Base-by-base conservation (phyloP, 2,329 filamentous ascomycete genomes). In the Tolypocladium cylindrosporum region DNA sequence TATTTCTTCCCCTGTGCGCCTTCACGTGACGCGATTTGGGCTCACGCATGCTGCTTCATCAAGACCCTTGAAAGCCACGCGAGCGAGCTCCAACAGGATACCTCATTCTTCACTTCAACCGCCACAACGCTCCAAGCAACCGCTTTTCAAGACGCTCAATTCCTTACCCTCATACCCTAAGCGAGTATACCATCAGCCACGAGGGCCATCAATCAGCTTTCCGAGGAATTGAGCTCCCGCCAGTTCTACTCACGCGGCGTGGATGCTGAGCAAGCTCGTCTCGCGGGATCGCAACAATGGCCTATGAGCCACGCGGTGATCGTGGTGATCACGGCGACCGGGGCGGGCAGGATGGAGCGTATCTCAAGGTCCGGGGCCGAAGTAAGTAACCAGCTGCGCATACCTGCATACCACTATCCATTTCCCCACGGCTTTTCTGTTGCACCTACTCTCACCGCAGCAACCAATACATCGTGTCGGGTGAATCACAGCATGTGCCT, bases 281-380 rank as follows among this genome's bases (percentile, higher is more conserved):
- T 53, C 24, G n/a, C n/a, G 24, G n/a, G 13, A 42, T 43, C 58
- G 54, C 56, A 52, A 43, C 63, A 58, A 82, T 82, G 79, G 76
- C 79, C 66, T 81, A 80, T 68, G 79, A 81, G 74, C 75, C 77
- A 69, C 76, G 79, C 62, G 76, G 78, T 66, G 79, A 80, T 64
- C 73, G 77, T 64, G 75, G 45, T 19, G 79, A 80, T 63, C 73
- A 77, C 64, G 75, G 73, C 59, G 75, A 74, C 52, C 64, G 71
- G 51, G 69, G 71, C 21, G 73, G 73, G 9, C 72, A 75, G 58
- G 76, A 79, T 64, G 75, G 73, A 39, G 72, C 73, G 7, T 79
- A 74, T 60, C 70, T 77, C 27, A 79, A 79, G 65, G 73, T 78
- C n/a, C 69, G 79, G 63, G 79, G 79, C 55, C 73, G 79, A 63